Conservation (phyloP, 1,284 basidiomycete genomes). For the Ceratobasidium papillatum region DNA sequence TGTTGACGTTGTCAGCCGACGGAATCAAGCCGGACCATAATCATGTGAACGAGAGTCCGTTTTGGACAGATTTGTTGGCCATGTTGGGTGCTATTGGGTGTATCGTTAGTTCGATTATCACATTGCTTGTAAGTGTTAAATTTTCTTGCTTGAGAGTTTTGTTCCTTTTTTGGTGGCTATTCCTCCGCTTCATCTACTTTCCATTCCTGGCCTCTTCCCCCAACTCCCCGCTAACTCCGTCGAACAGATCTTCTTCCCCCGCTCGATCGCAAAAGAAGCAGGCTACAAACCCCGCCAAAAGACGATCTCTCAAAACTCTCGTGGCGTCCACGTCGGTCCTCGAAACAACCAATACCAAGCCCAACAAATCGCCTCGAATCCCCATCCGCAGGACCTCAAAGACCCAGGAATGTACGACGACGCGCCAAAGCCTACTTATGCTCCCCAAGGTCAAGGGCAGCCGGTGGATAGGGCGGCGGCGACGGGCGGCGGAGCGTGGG, state of each 20-base stretch:
- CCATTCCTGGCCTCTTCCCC: neutral
- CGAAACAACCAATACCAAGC: slow-evolving; percentile 13
- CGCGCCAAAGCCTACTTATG: neutral
- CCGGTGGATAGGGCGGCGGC: slow-evolving; percentile 14
- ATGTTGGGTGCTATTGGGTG: slow-evolving; percentile 74
- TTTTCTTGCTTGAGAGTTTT: neutral
- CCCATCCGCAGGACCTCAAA: slow-evolving; percentile 23
- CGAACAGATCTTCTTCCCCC: slow-evolving; percentile 44
- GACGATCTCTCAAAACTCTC: slow-evolving; percentile 20
- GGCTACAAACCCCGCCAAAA: slow-evolving; percentile 31
- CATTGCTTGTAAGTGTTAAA: slow-evolving; percentile 63
- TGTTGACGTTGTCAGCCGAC: slow-evolving; percentile 41
- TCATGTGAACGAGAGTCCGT: slow-evolving; percentile 28
- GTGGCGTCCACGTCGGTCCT: slow-evolving; percentile 21
- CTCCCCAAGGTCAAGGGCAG: too few species aligned
- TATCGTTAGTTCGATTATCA: slow-evolving; percentile 76
- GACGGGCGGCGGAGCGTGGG: slow-evolving; percentile 32
- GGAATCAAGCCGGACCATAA: slow-evolving; percentile 39
- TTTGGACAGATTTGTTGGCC: slow-evolving; percentile 64
- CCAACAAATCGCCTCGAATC: slow-evolving; percentile 4
- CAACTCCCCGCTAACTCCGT: neutral
- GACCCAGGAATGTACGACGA: slow-evolving; percentile 12
- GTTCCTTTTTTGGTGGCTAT: neutral
- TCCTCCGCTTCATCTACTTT: neutral
- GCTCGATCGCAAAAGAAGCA: slow-evolving; percentile 43